Conservation (phyloP, 768 basidiomycete genomes). For the Pisolithus marmoratus region DNA sequence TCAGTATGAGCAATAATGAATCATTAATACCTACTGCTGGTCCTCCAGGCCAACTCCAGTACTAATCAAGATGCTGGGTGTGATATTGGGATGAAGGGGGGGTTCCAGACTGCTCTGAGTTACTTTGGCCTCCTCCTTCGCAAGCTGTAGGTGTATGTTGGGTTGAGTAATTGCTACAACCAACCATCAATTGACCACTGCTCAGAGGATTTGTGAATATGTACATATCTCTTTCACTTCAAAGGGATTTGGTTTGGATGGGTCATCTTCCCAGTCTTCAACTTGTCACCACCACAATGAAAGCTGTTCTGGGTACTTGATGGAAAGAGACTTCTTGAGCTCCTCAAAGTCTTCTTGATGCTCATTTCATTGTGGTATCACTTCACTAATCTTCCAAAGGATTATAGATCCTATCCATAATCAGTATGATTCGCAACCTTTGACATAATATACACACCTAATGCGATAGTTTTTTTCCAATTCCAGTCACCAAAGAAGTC, state of each 20-base stretch:
- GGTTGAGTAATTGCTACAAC: neutral
- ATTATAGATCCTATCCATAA: too few species aligned
- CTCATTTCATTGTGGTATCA: too few species aligned
- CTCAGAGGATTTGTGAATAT: too few species aligned
- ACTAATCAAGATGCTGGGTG: constrained; percentile 8
- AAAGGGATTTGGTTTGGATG: neutral
- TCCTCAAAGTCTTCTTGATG: too few species aligned
- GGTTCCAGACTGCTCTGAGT: neutral
- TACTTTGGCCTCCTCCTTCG: neutral
- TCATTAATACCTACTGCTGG: constrained; percentile 10
- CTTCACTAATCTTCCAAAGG: too few species aligned
- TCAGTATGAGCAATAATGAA: too few species aligned
- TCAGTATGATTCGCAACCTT: too few species aligned
- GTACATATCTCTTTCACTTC: neutral
- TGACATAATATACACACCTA: neutral
- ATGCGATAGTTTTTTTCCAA: neutral
- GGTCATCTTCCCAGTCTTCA: neutral
- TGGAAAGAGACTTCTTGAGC: too few species aligned
- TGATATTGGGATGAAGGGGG: constrained; percentile 6
- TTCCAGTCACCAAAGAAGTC: constrained; percentile 8
- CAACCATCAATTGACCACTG: too few species aligned
- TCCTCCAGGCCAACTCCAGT: constrained; percentile 16
- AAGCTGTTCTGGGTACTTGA: too few species aligned
- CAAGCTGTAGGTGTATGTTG: neutral
- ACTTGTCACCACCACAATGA: neutral